These are phyloP conservation scores for Cyanidium caldarium DNA, from an alignment of 23 red algal genomes.

Conservation along the genomic window DNA sequence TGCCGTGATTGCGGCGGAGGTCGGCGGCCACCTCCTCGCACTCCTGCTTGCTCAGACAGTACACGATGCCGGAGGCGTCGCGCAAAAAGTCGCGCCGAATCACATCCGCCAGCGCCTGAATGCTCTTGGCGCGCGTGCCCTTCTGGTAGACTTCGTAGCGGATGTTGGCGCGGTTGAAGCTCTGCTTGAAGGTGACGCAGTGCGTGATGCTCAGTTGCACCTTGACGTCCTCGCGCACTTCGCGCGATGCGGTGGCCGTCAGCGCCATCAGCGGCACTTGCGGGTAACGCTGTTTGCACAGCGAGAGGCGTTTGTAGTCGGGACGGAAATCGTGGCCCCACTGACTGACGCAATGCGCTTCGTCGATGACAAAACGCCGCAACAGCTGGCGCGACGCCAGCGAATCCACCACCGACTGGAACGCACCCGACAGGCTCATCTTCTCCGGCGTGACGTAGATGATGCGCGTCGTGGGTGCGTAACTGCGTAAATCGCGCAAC, in stretches of 20 bases:
- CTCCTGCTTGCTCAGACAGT: conserved; percentile 54
- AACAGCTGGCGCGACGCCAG: conserved; percentile 22
- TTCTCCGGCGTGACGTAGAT: conserved; percentile 85
- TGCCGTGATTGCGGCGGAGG: conserved; percentile 2
- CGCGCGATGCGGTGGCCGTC: conserved; percentile 45
- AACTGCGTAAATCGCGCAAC: conserved; percentile 18
- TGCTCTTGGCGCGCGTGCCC: conserved; percentile 12
- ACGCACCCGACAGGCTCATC: conserved; percentile 26
- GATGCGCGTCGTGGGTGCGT: conserved; percentile 16
- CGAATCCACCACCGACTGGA: conserved; percentile 29
- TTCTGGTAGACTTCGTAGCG: conserved; percentile 51
- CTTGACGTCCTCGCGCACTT: conserved; percentile 51
- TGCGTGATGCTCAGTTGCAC: conserved; percentile 29
- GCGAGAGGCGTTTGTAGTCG: conserved; percentile 61
- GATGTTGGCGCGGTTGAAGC: conserved; percentile 71
- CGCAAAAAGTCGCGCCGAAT: conserved; percentile 37
- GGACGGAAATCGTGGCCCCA: conserved; percentile 90
- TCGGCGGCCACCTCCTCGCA: conserved; percentile 25
- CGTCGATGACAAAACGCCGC: conserved; percentile 53
- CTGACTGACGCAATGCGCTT: conserved; percentile 69
- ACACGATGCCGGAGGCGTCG: conserved; percentile 60
- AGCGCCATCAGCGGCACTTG: conserved; percentile 58
- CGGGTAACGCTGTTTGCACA: conserved; percentile 36
- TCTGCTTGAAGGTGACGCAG: conserved; percentile 32
- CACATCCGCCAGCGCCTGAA: conserved; percentile 6